phyloP scores from a whole-genome alignment of 805 yeast species.

The Debaryomyces castellii region DNA sequence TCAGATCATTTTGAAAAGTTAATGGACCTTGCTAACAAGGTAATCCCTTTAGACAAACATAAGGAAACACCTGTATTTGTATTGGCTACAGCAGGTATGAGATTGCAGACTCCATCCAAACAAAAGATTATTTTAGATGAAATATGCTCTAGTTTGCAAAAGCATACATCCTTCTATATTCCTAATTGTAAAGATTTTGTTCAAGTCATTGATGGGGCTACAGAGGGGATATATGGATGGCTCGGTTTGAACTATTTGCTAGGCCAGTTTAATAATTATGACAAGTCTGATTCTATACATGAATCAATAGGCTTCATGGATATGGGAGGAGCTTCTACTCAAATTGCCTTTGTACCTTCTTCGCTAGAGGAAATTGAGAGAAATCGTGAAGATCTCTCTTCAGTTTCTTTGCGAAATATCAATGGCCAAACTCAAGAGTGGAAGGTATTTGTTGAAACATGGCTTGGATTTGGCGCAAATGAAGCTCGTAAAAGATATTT shows the following conservation, averaged over 20 bases:
- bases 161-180: conserved; percentile 55
- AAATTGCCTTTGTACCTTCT: conserved; percentile 88
- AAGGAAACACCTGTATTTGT: conserved; percentile 79
- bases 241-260: conserved; percentile 81
- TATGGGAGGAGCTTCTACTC: conserved; percentile 99
- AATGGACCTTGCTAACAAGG: conserved; percentile 63
- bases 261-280: conserved; percentile 57
- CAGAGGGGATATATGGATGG: conserved; percentile 97
- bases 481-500: conserved; percentile 81
- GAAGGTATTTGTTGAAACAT: conserved; percentile 90
- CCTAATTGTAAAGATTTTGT: conserved; percentile 69
- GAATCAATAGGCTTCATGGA: conserved; percentile 92
- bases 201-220: conserved; percentile 87
- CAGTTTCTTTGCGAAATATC: conserved; percentile 61
- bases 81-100: conserved; percentile 97
- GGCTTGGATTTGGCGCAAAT: conserved; percentile 98
- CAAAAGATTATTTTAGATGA: conserved; percentile 54
- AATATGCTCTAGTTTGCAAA: conserved; percentile 58
- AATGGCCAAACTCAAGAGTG: conserved; percentile 74
- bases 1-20: conserved; percentile 64
- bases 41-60: conserved; percentile 64
- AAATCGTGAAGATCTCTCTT: conserved; percentile 73
- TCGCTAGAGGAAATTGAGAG: conserved; percentile 53
- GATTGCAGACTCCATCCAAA: conserved; percentile 60
- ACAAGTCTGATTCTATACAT: conserved; percentile 35